phyloP scores from a whole-genome alignment of 2,329 filamentous ascomycete genomes.

The Pseudogymnoascus sp. region DNA sequence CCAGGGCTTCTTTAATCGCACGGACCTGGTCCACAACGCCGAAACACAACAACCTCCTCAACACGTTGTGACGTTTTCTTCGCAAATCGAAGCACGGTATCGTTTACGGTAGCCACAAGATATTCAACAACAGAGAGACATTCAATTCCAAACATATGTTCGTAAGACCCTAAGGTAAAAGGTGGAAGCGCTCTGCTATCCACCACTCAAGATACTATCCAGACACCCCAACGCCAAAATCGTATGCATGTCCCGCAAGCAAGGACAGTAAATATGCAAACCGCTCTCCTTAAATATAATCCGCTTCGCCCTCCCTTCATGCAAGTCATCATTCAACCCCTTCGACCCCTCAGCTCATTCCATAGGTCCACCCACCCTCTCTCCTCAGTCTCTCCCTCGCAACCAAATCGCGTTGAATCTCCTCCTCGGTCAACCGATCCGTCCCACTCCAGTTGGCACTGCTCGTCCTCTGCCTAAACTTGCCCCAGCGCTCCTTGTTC shows the following conservation, averaged over 20 bases:
- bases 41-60: background rate
- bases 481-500: constrained; percentile 74
- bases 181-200: constrained; percentile 5
- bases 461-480: constrained; percentile 83
- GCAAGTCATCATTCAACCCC: background rate
- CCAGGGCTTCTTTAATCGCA: background rate
- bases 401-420: constrained; percentile 70
- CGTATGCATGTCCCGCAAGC: background rate
- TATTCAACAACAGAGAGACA: background rate
- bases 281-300: constrained; percentile 6
- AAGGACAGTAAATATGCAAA: constrained; percentile 4
- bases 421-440: constrained; percentile 78
- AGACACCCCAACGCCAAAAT: constrained; percentile 8
- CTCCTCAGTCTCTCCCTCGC: constrained; percentile 69
- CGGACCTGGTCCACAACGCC: background rate
- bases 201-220: constrained; percentile 3
- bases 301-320: background rate
- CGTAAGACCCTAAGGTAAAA: constrained; percentile 3
- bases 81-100: background rate
- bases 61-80: background rate
- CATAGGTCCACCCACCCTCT: constrained; percentile 78
- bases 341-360: constrained; percentile 17
- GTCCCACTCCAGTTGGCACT: constrained; percentile 88
- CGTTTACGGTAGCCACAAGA: background rate
- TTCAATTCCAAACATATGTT: constrained; percentile 10